These are phyloP conservation scores for Phytophthora gonapodyides DNA, from an alignment of 352 stramenopile genomes.

Conservation along the genomic window DNA sequence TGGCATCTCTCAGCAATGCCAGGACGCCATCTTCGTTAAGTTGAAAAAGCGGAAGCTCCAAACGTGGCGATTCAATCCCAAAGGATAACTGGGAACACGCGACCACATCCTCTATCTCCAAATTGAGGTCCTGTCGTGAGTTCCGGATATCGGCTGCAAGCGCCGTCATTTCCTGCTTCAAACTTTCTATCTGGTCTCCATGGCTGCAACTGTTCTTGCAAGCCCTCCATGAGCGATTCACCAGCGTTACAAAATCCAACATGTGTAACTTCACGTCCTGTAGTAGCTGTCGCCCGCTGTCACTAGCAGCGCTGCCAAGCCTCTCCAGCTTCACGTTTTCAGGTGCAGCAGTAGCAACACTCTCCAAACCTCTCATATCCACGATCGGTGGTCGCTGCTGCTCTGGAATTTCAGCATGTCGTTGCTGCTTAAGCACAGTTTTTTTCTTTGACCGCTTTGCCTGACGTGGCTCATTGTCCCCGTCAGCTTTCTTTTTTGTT, in stretches of 20 bases:
- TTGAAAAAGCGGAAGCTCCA: neutral
- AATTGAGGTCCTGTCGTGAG: neutral
- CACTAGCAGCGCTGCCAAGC: neutral
- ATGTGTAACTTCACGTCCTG: conserved; percentile 1
- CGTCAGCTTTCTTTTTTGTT: no score
- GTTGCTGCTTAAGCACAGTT: no score
- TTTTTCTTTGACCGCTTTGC: no score
- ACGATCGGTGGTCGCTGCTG: no score
- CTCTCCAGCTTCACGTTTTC: no score
- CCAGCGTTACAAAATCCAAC: conserved; percentile 7
- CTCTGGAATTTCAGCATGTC: no score
- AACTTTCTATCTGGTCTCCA: neutral
- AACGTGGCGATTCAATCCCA: neutral
- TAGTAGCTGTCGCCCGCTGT: neutral
- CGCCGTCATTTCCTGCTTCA: neutral
- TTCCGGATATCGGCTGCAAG: neutral
- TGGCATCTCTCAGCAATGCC: no score
- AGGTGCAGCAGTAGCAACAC: no score
- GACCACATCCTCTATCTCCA: neutral
- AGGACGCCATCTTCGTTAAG: no score
- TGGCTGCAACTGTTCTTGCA: neutral
- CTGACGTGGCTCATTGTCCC: no score
- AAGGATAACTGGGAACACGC: neutral
- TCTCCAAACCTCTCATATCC: no score
- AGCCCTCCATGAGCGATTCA: conserved; percentile 3